phyloP scores from a whole-genome alignment of 1,139 yeast species.

The Pichia sp. region DNA sequence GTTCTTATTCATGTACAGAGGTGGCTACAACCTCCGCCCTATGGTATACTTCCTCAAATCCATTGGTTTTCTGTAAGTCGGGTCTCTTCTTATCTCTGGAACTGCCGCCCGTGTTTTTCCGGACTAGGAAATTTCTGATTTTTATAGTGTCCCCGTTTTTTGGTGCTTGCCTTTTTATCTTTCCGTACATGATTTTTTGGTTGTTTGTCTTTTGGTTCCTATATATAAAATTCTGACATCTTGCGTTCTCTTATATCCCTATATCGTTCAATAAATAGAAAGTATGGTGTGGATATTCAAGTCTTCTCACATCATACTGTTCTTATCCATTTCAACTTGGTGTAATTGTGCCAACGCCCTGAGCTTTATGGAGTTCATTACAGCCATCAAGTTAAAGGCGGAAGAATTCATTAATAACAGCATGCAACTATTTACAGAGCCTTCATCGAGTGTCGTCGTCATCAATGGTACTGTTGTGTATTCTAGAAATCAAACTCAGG shows the following conservation, averaged over 20 bases:
- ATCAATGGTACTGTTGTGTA: not conserved
- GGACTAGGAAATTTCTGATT: too few relatives aligned
- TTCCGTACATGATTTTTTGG: too few relatives aligned
- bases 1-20: constrained; percentile 23
- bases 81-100: too few relatives aligned
- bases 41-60: constrained; percentile 19
- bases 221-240: too few relatives aligned
- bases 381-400: not conserved
- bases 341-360: too few relatives aligned
- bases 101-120: not conserved
- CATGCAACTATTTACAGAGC: not conserved
- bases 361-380: not conserved
- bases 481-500: not conserved
- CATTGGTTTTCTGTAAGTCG: constrained; percentile 25
- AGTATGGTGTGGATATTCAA: too few relatives aligned
- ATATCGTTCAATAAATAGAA: too few relatives aligned
- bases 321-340: too few relatives aligned
- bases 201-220: too few relatives aligned
- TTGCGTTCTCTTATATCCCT: too few relatives aligned
- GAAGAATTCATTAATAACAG: not conserved
- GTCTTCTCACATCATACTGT: too few relatives aligned
- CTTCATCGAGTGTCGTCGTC: not conserved
- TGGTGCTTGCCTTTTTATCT: too few relatives aligned
- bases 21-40: constrained; percentile 24
- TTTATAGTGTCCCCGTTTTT: not conserved